These are phyloP conservation scores for Penicillium verrucosum DNA, from an alignment of 2,329 filamentous ascomycete genomes.

Conservation along the genomic window DNA sequence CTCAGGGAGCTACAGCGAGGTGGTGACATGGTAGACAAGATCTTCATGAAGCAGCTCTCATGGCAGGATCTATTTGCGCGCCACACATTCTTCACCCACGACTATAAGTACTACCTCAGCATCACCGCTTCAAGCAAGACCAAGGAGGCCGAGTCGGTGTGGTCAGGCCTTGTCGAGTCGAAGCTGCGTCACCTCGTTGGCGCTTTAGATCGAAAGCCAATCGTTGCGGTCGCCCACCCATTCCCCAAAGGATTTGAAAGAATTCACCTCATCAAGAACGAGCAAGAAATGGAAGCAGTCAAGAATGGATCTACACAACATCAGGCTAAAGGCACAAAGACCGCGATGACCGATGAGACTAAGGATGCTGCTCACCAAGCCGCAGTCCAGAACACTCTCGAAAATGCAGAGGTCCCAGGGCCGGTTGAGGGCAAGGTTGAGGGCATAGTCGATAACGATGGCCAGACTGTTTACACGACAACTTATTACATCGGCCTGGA, in stretches of 20 bases:
- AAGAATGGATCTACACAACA: constrained; percentile 61
- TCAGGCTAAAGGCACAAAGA: constrained; percentile 54
- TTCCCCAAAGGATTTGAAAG: constrained; percentile 93
- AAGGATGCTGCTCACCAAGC: constrained; percentile 50
- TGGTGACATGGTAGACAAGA: constrained; percentile 71
- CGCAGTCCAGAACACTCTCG: constrained; percentile 47
- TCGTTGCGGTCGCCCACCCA: constrained; percentile 79
- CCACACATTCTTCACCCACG: constrained; percentile 88
- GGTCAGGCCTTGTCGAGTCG: constrained; percentile 90
- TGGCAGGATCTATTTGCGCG: constrained; percentile 90
- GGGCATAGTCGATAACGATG: constrained; percentile 33
- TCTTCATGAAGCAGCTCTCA: constrained; percentile 69
- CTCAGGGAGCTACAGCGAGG: constrained; percentile 77
- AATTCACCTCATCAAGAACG: constrained; percentile 64
- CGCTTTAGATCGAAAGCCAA: constrained; percentile 74
- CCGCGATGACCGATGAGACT: constrained; percentile 51
- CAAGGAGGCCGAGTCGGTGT: constrained; percentile 79
- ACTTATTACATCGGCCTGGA: constrained; percentile 93
- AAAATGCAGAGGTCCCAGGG: constrained; percentile 40
- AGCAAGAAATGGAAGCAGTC: constrained; percentile 60
- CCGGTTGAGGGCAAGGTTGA: constrained; percentile 31
- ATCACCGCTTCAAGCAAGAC: constrained; percentile 78
- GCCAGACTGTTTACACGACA: constrained; percentile 70
- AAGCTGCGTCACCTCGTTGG: constrained; percentile 84
- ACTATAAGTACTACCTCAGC: constrained; percentile 93